phyloP scores from a whole-genome alignment of 2,329 filamentous ascomycete species.

The Hypoxylon sp. region DNA sequence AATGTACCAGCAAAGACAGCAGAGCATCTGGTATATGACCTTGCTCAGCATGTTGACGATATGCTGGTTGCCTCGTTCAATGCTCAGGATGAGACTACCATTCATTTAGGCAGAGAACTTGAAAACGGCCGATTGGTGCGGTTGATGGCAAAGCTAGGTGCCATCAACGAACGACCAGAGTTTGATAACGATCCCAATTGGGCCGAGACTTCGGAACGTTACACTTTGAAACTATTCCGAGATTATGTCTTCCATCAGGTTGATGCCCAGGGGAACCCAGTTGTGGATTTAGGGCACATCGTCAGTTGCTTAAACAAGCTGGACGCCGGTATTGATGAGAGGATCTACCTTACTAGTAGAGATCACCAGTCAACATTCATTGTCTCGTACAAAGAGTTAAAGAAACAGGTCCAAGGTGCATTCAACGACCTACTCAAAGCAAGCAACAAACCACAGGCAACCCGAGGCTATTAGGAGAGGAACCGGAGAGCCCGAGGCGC shows the following conservation, averaged over 20 bases:
- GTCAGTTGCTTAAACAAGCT: slow-evolving; percentile 90
- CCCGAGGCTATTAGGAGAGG: slow-evolving; percentile 45
- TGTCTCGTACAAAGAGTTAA: slow-evolving; percentile 91
- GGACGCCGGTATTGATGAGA: slow-evolving; percentile 90
- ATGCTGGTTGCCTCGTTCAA: slow-evolving; percentile 86
- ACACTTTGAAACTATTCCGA: slow-evolving; percentile 93
- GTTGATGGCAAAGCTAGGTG: slow-evolving; percentile 83
- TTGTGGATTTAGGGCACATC: slow-evolving; percentile 90
- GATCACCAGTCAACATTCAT: slow-evolving; percentile 93
- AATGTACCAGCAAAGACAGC: slow-evolving; percentile 75
- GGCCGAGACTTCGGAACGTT: slow-evolving; percentile 94
- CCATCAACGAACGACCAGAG: slow-evolving; percentile 91
- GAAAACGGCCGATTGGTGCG: slow-evolving; percentile 91
- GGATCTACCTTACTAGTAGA: slow-evolving; percentile 85
- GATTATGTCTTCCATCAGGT: slow-evolving; percentile 99
- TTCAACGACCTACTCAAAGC: slow-evolving; percentile 72
- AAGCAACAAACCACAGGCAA: slow-evolving; percentile 46
- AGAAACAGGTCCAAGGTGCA: slow-evolving; percentile 71
- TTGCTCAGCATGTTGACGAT: slow-evolving; percentile 81
- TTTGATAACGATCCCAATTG: slow-evolving; percentile 82
- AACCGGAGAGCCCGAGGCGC: not conserved
- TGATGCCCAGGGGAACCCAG: slow-evolving; percentile 84
- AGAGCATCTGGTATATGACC: slow-evolving; percentile 82
- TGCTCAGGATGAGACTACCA: slow-evolving; percentile 79
- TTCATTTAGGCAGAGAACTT: slow-evolving; percentile 82